Evolutionary conservation across 1,284 basidiomycete species (phyloP), one percentile per base, ranked within the genome.

Genomic region (Schizophyllum amplum): DNA sequence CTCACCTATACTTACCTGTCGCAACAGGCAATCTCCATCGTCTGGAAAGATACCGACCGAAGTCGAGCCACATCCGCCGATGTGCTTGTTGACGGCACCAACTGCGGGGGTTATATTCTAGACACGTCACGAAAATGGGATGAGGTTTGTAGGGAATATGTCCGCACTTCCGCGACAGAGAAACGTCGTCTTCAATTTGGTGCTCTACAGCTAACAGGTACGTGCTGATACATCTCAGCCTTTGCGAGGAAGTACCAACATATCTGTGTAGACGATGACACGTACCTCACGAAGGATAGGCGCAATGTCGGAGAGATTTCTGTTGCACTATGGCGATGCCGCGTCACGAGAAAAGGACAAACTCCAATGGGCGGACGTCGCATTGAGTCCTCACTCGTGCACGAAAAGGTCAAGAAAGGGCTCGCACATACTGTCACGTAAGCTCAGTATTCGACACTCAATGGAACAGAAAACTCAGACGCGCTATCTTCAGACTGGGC

Each of bases 121-220:
- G 21, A n/a, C 1, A 52, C 52, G 0, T 58, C 60, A 7, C 57
- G 57, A 25, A 13, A 25, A 6, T 53, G 50, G 52, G 52, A 33
- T 13, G 27, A 33, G 27, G 6, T 6, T 13, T 33, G 27, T 5
- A 5, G 13, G 6, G 13, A 13, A 13, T 5, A 33, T 33, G 27
- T 33, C 56, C 22, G 22, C 1, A 20, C 23, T 58, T 7, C 25
- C 58, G 17, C 57, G 60, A 9, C 51, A 58, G 50, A 51, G 58
- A 23, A 57, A 54, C 9, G 54, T 57, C 2, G 56, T 49, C 4
- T 55, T 55, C 1, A 54, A 53, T 5, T n/a, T 58, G 5, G 13
- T 54, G 4, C 60, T 57, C 23, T 62, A 22, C 50, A 62, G 13
- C 48, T 62, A 4, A 62, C 60, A 54, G 60, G 60, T 56, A 53